phyloP scores from a whole-genome alignment of 768 basidiomycete genomes.

The Obba rivulosa region DNA sequence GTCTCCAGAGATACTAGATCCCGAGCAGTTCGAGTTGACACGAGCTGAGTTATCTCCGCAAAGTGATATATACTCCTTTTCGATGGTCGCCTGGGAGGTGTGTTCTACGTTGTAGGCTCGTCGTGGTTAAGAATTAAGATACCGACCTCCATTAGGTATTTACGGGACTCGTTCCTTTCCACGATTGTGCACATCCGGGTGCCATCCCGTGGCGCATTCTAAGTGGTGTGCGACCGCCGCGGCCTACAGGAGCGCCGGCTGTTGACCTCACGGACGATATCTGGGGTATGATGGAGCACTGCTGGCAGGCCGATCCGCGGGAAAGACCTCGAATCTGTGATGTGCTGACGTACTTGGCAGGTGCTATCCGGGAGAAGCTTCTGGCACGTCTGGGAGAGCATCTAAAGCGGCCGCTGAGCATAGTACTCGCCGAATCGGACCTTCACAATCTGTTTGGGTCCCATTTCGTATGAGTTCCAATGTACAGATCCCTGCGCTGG shows the following conservation, averaged over 20 bases:
- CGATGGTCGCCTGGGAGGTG: neutral
- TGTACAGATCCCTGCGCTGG: no score
- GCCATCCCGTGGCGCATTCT: neutral
- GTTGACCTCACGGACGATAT: conserved; percentile 2
- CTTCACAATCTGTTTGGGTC: no score
- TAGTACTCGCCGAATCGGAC: no score
- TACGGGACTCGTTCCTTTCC: neutral
- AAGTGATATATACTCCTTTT: neutral
- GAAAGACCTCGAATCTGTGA: neutral
- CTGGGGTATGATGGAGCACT: neutral
- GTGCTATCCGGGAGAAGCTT: neutral
- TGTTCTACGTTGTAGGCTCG: neutral
- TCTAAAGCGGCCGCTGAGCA: no score
- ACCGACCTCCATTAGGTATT: neutral
- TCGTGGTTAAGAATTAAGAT: neutral
- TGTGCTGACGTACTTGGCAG: neutral
- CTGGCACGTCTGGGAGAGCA: no score
- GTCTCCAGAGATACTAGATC: conserved; percentile 1
- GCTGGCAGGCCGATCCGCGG: neutral
- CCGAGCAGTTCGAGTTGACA: neutral
- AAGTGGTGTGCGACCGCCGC: neutral
- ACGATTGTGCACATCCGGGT: neutral
- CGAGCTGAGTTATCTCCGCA: neutral
- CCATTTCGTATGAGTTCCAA: no score
- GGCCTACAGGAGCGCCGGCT: neutral